These are phyloP conservation scores for Umbelopsis isabellina DNA, from an alignment of 192 early-diverging fungal genomes.

Conservation along the genomic window DNA sequence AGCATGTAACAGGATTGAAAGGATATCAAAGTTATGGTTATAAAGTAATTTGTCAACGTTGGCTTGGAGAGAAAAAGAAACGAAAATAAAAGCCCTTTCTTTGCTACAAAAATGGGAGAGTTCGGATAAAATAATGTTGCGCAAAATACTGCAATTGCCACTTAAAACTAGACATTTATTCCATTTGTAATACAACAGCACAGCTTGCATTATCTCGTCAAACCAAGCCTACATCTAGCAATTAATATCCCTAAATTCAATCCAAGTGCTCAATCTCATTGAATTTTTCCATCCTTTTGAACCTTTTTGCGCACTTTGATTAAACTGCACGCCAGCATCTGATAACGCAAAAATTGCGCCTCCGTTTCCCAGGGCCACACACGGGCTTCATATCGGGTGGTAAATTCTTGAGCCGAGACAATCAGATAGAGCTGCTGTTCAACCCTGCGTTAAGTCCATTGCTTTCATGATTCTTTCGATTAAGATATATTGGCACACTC, in stretches of 20 bases:
- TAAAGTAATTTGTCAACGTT: not conserved
- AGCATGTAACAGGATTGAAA: not conserved
- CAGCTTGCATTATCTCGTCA: not conserved
- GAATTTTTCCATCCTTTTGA: not conserved
- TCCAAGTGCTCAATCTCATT: not conserved
- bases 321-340: not conserved
- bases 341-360: slow-evolving; percentile 15
- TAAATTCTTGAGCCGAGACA: not conserved
- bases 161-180: not conserved
- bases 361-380: slow-evolving; percentile 12
- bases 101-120: not conserved
- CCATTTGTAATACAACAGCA: not conserved
- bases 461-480: too few species aligned
- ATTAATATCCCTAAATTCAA: not conserved
- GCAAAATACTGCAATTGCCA: not conserved
- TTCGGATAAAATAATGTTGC: not conserved
- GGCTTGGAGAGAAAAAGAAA: not conserved
- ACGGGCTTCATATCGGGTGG: not conserved
- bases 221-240: too few species aligned
- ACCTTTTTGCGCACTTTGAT: not conserved
- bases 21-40: too few species aligned
- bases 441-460: too few species aligned
- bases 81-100: not conserved
- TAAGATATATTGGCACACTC: too few species aligned
- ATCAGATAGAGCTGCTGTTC: too few species aligned